Evolutionary conservation across 192 early-diverging fungal species (phyloP).

Genomic region (Umbelopsis sp.): DNA sequence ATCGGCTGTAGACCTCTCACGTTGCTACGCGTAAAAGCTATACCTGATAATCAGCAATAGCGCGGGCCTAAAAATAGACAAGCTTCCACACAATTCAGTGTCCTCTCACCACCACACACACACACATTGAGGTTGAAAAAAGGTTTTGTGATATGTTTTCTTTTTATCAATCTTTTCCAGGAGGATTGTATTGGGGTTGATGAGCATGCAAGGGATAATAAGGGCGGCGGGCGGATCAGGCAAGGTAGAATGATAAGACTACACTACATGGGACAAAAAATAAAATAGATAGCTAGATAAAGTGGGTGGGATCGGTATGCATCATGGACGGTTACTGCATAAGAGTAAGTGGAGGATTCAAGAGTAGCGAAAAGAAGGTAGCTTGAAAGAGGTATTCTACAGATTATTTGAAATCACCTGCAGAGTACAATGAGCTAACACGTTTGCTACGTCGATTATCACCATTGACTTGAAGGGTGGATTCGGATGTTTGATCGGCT

Average conservation of each 20-base stretch:
- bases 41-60: too few species aligned
- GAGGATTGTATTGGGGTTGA: constrained; percentile 1
- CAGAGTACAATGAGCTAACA: constrained; percentile 13
- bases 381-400: background rate
- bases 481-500: background rate
- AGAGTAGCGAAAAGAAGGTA: background rate
- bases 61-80: too few species aligned
- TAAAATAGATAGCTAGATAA: constrained; percentile 14
- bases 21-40: too few species aligned
- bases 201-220: background rate
- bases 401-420: constrained; percentile 3
- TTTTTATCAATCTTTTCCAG: background rate
- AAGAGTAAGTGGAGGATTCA: background rate
- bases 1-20: too few species aligned
- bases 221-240: background rate
- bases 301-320: background rate
- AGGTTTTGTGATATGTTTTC: background rate
- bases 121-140: too few species aligned
- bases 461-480: background rate
- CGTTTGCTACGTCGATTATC: constrained; percentile 20
- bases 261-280: constrained; percentile 21
- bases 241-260: background rate
- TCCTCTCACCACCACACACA: background rate
- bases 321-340: background rate
- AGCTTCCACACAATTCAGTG: too few species aligned